Evolutionary conservation across 1,284 basidiomycete genomes (phyloP), one percentile per base, ranked within the genome.

Genomic region (Termitomyces sp.): DNA sequence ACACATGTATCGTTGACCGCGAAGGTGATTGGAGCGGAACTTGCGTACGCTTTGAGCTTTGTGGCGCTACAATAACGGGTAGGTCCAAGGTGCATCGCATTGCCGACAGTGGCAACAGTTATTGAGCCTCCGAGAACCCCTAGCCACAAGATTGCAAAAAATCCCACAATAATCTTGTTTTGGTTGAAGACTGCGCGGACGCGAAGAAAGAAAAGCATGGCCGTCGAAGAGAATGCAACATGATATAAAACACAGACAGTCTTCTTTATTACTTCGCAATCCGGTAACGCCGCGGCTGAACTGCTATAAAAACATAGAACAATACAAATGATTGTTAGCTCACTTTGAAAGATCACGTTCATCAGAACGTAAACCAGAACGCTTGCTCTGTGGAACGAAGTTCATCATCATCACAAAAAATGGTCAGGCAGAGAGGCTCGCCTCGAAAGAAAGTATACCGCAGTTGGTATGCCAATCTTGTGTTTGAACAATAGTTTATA

Each of bases 191-290:
- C 62, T 2, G 71, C 69, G 18, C 62, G 60, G 5, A 68, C 61
- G 5, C 71, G 69, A 44, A 72, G 60, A 46, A 71, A 66, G 54
- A 72, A 71, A 14, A 73, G 66, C 7, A 70, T 54, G 3, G 65
- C 60, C 0, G 69, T 71, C 1, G 64, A 59, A 0, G 65, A 57
- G 7, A 66, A 54, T 3, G 63, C 54, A 3, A 69, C 45, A 9
- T 59, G 57, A 52, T 53, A 61, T 2, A 57, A 46, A 52, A 48
- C 50, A 43, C 42, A 57, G 21, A 37, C 53, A 21, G 49, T 54
- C 47, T 33, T 57, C 39, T 47, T 55, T 24, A 45, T 53, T 6
- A 49, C 44, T 42, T 54, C 49, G 18, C 54, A 61, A 45, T 55
- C 53, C 5, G 47, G 52, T 37, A 54, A 50, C 18, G 57, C 53